Conservation (phyloP, 805 yeast species). For the Maudiozyma serrabonitensis region DNA sequence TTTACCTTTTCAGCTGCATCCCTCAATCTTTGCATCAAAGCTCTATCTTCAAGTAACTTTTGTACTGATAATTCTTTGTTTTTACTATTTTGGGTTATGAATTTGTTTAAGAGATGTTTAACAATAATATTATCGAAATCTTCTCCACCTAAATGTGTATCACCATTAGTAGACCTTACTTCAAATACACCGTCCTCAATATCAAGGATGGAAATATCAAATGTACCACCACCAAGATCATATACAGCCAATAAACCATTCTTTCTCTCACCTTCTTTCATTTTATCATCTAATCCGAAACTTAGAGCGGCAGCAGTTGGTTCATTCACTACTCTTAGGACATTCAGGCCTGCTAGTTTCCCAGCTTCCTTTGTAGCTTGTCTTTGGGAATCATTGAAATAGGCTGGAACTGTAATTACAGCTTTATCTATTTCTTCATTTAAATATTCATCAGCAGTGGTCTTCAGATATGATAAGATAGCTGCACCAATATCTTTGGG, state of each 20-base stretch:
- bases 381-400: slow-evolving; percentile 73
- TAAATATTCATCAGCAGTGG: slow-evolving; percentile 51
- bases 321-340: slow-evolving; percentile 68
- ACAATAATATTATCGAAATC: slow-evolving; percentile 66
- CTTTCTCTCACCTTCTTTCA: slow-evolving; percentile 29
- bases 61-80: slow-evolving; percentile 26
- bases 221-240: slow-evolving; percentile 81
- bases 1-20: slow-evolving; percentile 74
- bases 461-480: slow-evolving; percentile 55
- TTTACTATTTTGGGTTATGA: slow-evolving; percentile 40
- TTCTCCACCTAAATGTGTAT: slow-evolving; percentile 80
- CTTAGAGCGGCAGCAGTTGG: slow-evolving; percentile 85
- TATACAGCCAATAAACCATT: slow-evolving; percentile 40
- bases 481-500: slow-evolving; percentile 68
- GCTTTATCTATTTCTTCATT: slow-evolving; percentile 52
- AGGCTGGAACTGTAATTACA: slow-evolving; percentile 79
- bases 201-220: slow-evolving; percentile 69
- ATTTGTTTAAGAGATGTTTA: slow-evolving; percentile 45
- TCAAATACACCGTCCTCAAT: slow-evolving; percentile 76
- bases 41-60: slow-evolving; percentile 36
- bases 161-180: slow-evolving; percentile 75
- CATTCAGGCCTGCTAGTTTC: slow-evolving; percentile 62
- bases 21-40: slow-evolving; percentile 63
- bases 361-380: slow-evolving; percentile 82
- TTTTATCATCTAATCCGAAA: slow-evolving; percentile 50